Evolutionary conservation across 2,329 filamentous ascomycete species (phyloP), one percentile per base, ranked within the genome.

Genomic region (Diaporthe aspalathi): DNA sequence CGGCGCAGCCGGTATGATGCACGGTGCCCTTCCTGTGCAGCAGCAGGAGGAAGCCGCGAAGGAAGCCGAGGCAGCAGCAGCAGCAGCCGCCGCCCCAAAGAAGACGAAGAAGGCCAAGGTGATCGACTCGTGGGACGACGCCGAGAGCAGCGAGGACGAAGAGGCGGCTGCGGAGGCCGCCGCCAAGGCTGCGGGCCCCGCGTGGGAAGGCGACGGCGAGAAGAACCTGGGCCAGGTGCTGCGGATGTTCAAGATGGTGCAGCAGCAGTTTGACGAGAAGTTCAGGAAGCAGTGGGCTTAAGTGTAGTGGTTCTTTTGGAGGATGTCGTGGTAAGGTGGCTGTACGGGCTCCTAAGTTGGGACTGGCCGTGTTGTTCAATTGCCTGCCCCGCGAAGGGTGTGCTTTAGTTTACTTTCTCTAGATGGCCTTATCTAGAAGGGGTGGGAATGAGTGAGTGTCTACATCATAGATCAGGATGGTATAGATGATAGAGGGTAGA

Each of bases 241-340:
- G 17, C 84, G 83, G 75, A 88, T 89, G 1, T 92, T 92, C 76
- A 83, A 82, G 72, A 79, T 84, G 75, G 77, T 93, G 73, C 86
- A 87, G 76, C 81, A 82, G 35, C 87, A 89, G 70, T 93, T 92
- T 78, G 87, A 91, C 74, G 83, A 84, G 54, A 93, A 91, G 81
- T 92, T 93, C 80, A 84, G 78, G 76, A 86, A 86, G 75, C 86
- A 87, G 76, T 90, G 88, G 87, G 87, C 89, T 78, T 91, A 80
- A 65, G 27, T 80, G 16, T 49, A 11, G 32, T n/a, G 35, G 5
- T 38, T 38, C 35, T 38, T 38, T 7, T 38, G 35, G 35, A 12
- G 6, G 2, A 12, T 12, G 35, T 38, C 12, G 27, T 40, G 7
- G 16, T 40, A 2, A 2, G 20, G 35, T 35, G 5, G 29, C 35